A percentile compares a stretch with the other conserved stretches of the same genome.
phyloP scores from a whole-genome alignment of 108 stramenopile species.

The Phaeodactylum tricornutum region DNA sequence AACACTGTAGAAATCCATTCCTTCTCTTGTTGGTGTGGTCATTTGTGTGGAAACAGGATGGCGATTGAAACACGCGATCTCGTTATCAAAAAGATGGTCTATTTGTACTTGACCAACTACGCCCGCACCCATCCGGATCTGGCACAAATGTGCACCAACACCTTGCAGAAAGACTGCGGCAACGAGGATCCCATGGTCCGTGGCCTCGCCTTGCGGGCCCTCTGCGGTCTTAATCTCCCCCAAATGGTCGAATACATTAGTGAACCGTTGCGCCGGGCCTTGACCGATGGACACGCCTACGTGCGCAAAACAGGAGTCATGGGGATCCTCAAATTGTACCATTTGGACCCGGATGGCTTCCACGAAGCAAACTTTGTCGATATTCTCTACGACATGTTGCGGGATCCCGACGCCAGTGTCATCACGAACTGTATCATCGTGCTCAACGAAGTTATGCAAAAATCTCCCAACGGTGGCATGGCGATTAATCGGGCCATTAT shows the following conservation, averaged over 20 bases:
- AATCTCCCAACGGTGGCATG: constrained; percentile 88
- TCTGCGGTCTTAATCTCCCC: constrained; percentile 88
- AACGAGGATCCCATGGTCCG: constrained; percentile 99
- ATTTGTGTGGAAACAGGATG: neutral
- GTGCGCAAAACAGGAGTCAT: constrained; percentile 98
- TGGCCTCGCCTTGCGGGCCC: constrained; percentile 90
- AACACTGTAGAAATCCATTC: neutral
- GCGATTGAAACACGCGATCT: constrained; percentile 58
- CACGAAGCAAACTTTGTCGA: constrained; percentile 75
- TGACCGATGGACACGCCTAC: constrained; percentile 90
- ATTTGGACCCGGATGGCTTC: constrained; percentile 82
- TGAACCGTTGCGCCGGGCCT: constrained; percentile 70
- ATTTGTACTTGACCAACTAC: constrained; percentile 96
- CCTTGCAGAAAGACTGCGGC: constrained; percentile 93
- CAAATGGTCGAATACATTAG: constrained; percentile 96
- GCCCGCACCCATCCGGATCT: constrained; percentile 94
- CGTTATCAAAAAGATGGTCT: constrained; percentile 99
- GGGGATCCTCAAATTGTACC: constrained; percentile 94
- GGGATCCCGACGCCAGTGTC: constrained; percentile 92
- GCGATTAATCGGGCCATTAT: constrained; percentile 90
- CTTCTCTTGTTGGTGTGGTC: neutral
- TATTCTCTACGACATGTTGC: constrained; percentile 93
- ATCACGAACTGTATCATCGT: constrained; percentile 93
- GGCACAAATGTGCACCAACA: constrained; percentile 99
- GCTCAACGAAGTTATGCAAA: constrained; percentile 91